These are phyloP conservation scores for Ascochyta fabae DNA, from an alignment of 2,329 filamentous ascomycete species.

Conservation along the genomic window DNA sequence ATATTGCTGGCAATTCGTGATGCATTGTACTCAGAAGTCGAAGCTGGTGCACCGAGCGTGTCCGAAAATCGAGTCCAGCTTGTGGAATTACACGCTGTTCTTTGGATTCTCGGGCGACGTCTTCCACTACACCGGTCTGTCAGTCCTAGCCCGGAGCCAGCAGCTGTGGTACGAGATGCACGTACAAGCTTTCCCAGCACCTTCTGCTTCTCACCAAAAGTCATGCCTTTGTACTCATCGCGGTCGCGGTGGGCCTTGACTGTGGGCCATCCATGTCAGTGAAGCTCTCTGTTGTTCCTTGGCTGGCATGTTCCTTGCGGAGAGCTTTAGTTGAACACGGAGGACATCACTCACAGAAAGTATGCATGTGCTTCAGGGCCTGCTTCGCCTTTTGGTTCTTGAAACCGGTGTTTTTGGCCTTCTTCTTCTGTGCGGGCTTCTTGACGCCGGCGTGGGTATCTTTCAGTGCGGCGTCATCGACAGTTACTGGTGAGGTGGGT, in stretches of 20 bases:
- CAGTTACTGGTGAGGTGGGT: constrained; percentile 17
- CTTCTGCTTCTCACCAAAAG: constrained; percentile 47
- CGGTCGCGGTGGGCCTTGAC: constrained; percentile 46
- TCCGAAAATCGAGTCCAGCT: background rate
- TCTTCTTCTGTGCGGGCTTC: constrained; percentile 31
- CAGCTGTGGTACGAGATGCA: background rate
- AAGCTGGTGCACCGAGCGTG: background rate
- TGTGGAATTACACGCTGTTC: constrained; percentile 27
- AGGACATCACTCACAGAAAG: constrained; percentile 39
- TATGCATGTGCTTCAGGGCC: constrained; percentile 47
- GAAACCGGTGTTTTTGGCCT: constrained; percentile 7
- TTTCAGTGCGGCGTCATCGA: constrained; percentile 14
- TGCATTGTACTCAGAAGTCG: background rate
- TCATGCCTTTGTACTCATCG: constrained; percentile 41
- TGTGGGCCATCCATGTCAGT: constrained; percentile 26
- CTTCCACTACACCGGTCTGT: constrained; percentile 41
- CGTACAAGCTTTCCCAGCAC: constrained; percentile 45
- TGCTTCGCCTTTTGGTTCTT: constrained; percentile 36
- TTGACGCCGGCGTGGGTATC: constrained; percentile 34
- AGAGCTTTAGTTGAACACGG: background rate
- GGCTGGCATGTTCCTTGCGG: background rate
- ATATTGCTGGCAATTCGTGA: background rate
- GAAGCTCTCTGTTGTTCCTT: background rate
- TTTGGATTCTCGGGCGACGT: constrained; percentile 46
- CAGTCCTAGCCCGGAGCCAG: constrained; percentile 12